Evolutionary conservation across 495 filamentous ascomycete genomes (phyloP), one percentile per base, ranked within the genome.

Genomic region (Massariosphaeria phaeospora): DNA sequence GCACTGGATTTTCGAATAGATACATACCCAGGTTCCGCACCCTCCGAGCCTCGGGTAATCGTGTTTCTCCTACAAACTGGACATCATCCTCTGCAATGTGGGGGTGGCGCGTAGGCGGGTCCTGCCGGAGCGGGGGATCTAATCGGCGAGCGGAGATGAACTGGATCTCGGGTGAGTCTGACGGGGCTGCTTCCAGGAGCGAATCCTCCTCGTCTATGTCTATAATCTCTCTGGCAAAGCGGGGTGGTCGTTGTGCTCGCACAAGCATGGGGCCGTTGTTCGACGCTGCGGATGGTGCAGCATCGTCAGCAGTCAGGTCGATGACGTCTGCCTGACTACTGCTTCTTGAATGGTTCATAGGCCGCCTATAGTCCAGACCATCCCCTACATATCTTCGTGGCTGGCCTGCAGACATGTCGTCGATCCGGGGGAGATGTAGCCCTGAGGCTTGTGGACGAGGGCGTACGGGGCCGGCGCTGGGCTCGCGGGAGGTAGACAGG

Each of bases 351-450:
- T 39, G 38, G 53, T 67, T 67, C 7, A 70, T 62, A 7, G 79
- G 78, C 21, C 74, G 69, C 42, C 78, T 69, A 25, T 70, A 75
- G 40, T 83, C 79, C 29, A 75, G 64, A 11, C 76, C 72, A 63
- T 79, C 73, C 13, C 76, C 73, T 20, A 69, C 52, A 50, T 67
- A 74, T 61, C 72, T 50, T 25, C 62, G 55, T 15, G 59, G 69
- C 65, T 67, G 71, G 57, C 59, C 52, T 2, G 48, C 30, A 3
- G 56, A 33, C 55, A 52, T 53, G 36, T 51, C 27, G 11, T 5
- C 15, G 9, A 51, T 25, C 3, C 21, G 43, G 23, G 60, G 60
- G 10, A 63, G 54, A 27, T 53, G 54, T 18, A 56, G 55, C 12
- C 46, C 43, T 12, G 55, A 40, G 29, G 47, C 24, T 9, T 54